Conservation (phyloP, 768 basidiomycete genomes). For the Suillus spraguei region DNA sequence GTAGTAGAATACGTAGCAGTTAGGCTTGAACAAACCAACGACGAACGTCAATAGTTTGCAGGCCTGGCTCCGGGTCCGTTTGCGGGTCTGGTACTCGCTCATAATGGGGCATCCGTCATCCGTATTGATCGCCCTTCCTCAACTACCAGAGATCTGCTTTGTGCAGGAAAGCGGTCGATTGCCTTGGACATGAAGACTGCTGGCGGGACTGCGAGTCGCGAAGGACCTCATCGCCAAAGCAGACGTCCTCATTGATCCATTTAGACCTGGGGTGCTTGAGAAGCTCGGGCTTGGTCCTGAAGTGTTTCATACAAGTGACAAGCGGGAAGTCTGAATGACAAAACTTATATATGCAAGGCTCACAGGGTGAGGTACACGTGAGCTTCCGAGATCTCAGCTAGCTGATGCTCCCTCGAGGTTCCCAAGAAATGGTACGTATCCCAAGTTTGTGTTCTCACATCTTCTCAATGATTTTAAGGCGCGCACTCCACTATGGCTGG, state of each 20-base stretch:
- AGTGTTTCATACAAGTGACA: constrained; percentile 58
- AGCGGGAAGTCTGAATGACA: constrained; percentile 52
- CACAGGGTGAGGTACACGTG: constrained; percentile 54
- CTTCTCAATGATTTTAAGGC: constrained; percentile 43
- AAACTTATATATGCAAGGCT: constrained; percentile 75
- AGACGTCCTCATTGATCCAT: constrained; percentile 86
- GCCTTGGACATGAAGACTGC: constrained; percentile 65
- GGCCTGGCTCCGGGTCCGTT: constrained; percentile 85
- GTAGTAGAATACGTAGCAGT: constrained; percentile 43
- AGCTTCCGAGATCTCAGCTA: constrained; percentile 6
- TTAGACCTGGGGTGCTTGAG: constrained; percentile 83
- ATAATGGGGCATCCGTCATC: constrained; percentile 77
- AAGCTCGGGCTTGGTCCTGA: constrained; percentile 73
- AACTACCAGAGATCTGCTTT: constrained; percentile 52
- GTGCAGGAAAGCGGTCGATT: constrained; percentile 77
- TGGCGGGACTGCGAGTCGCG: constrained; percentile 56
- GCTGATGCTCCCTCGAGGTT: constrained; percentile 42
- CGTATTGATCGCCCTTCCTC: constrained; percentile 69
- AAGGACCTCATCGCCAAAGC: constrained; percentile 61
- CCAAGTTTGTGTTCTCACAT: constrained; percentile 1
- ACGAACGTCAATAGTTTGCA: constrained; percentile 55
- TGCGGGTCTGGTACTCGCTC: constrained; percentile 74
- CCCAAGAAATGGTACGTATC: constrained; percentile 55
- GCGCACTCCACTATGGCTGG: constrained; percentile 78
- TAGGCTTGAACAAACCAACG: neutral